A percentile compares a stretch with the other conserved stretches of the same genome.
Conservation (phyloP, 495 filamentous ascomycete species). For the Hyaloscypha hepaticicola region DNA sequence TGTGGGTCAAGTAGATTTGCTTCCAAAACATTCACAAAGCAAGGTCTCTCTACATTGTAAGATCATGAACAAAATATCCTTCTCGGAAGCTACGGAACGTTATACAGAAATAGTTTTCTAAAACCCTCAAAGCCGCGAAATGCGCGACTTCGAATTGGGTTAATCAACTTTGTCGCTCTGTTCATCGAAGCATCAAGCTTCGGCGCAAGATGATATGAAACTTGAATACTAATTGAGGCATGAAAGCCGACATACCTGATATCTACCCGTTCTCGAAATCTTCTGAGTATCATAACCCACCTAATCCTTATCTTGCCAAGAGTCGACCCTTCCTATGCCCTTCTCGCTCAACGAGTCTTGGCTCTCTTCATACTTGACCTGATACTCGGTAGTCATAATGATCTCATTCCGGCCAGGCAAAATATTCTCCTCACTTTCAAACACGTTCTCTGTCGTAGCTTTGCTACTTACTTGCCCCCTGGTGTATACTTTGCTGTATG, state of each 20-base stretch:
- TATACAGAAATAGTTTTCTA: too few relatives aligned
- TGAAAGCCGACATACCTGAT: not conserved
- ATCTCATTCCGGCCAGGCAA: constrained; percentile 16
- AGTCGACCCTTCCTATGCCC: constrained; percentile 17
- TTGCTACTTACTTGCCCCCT: constrained; percentile 4
- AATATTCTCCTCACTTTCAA: constrained; percentile 23
- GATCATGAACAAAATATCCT: too few relatives aligned
- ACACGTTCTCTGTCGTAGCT: constrained; percentile 12
- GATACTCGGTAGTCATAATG: constrained; percentile 21
- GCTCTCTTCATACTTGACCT: constrained; percentile 27
- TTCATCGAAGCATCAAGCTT: too few relatives aligned
- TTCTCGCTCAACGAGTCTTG: constrained; percentile 24
- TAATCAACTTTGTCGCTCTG: too few relatives aligned
- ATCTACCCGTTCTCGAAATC: constrained; percentile 2
- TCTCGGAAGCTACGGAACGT: too few relatives aligned
- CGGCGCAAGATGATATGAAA: not conserved
- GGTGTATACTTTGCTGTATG: constrained; percentile 14
- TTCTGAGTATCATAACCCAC: constrained; percentile 11
- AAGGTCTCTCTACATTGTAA: too few relatives aligned
- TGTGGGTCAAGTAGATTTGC: too few relatives aligned
- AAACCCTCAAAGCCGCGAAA: too few relatives aligned
- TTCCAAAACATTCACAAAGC: too few relatives aligned
- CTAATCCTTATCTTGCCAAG: constrained; percentile 20
- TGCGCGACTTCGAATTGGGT: too few relatives aligned
- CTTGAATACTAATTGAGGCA: constrained; percentile 1